Evolutionary conservation across 306 rosid species (phyloP).

Genomic region (Mimosa pudica): DNA sequence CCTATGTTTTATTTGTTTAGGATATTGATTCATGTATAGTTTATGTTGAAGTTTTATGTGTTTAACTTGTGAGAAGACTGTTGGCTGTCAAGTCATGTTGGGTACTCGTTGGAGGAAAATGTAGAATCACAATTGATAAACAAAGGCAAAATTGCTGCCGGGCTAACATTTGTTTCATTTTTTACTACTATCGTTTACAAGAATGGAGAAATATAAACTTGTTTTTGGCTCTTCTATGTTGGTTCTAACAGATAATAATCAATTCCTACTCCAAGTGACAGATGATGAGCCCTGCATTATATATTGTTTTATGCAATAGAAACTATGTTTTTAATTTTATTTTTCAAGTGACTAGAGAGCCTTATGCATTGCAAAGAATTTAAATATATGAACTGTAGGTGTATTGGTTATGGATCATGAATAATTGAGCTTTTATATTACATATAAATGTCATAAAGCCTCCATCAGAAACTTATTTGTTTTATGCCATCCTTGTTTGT

Average conservation of each 20-base stretch:
- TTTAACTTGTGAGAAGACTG: too few species aligned
- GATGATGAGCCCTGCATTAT: neutral
- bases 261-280: neutral
- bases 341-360: neutral
- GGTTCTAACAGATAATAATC: neutral
- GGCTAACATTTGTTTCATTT: too few species aligned
- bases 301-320: constrained; percentile 14
- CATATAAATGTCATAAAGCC: neutral
- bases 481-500: constrained; percentile 28
- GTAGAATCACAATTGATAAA: too few species aligned
- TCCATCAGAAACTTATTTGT: constrained; percentile 7
- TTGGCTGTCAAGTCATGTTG: too few species aligned
- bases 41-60: too few species aligned
- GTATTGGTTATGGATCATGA: neutral
- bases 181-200: neutral
- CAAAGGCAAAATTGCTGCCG: too few species aligned
- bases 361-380: neutral
- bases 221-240: neutral
- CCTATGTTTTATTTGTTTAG: too few species aligned
- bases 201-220: neutral
- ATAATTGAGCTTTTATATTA: neutral
- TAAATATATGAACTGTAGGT: neutral
- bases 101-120: too few species aligned
- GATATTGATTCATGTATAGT: too few species aligned
- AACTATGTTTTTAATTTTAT: constrained; percentile 11